Evolutionary conservation across 1,284 basidiomycete genomes (phyloP), one percentile per base, ranked within the genome.

Genomic region (Austropuccinia psidii): DNA sequence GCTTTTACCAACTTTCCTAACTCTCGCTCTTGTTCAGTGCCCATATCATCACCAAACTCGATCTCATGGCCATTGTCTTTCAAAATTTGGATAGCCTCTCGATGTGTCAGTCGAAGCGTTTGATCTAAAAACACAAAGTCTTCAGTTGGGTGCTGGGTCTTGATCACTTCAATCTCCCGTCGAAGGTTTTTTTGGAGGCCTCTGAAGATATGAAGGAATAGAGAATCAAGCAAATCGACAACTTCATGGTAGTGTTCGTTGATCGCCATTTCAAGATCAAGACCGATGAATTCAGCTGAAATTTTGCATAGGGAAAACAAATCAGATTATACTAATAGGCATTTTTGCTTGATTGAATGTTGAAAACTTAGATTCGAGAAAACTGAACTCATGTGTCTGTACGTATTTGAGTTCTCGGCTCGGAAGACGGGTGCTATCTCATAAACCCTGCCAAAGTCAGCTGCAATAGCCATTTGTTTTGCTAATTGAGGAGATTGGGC

Each of bases 381-480:
- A 52, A 72, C 57, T 62, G 45, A 72, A 72, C 69, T 99, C 84
- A 99, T 86, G 84, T 99, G 96, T 68, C 96, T 89, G 81, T 97
- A 91, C 4, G 95, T 98, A 82, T 96, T 95, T 50, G 93, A 90
- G 82, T 98, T 88, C 82, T 98, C 95, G n/a, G 95, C 95, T 76
- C 95, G 91, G 85, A 98, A 98, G 62, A 98, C 93, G 50, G 86
- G 86, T 0, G 89, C 95, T 76, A 99, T 93, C 83, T 99, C 96
- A 82, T 95, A 98, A 4, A 99, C 96, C 52, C 91, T 87, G 80
- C 96, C 95, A 81, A 98, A 94, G 83, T 98, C 96, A 75, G 93
- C 93, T 41, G 95, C 92, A 78, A 99, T 98, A 75, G 91, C 92
- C 96, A 98, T 98, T 83, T 99, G 96, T 83, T 99, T 99, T 61